These are phyloP conservation scores for Fusarium zealandicum DNA, from an alignment of 2,329 filamentous ascomycete genomes.

Conservation along the genomic window DNA sequence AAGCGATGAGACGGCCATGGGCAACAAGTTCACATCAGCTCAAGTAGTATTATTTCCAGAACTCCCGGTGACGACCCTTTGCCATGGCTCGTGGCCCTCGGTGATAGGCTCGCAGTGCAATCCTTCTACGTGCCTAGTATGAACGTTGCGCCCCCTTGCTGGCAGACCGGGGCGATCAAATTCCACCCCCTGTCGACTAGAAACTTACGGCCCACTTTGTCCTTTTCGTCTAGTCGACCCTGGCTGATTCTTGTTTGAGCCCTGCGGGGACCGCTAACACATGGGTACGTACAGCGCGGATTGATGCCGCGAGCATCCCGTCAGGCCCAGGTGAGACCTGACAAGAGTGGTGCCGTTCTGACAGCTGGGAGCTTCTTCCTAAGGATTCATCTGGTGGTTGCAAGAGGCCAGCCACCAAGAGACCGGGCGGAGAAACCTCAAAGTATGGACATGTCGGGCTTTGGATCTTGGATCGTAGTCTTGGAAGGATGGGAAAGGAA, in stretches of 20 bases:
- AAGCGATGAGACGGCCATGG: no score
- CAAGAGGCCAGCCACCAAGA: no score
- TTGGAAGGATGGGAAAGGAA: background rate
- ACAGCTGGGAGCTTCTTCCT: background rate
- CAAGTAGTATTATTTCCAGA: no score
- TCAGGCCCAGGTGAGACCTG: background rate
- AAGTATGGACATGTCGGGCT: no score
- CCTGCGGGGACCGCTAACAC: conserved; percentile 13
- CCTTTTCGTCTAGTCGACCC: background rate
- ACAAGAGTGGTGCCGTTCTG: background rate
- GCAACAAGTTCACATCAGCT: no score
- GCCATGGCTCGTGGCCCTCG: conserved; percentile 2
- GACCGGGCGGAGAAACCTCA: no score
- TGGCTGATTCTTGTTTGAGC: conserved; percentile 13
- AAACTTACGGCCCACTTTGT: conserved; percentile 15
- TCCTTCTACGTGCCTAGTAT: no score
- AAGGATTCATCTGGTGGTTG: no score
- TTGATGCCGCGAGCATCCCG: conserved; percentile 5
- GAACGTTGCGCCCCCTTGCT: background rate
- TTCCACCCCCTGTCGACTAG: conserved; percentile 16
- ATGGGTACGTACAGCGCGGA: conserved; percentile 9
- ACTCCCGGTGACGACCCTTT: conserved; percentile 2
- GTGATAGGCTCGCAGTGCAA: conserved; percentile 1
- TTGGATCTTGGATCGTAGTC: background rate
- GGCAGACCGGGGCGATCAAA: background rate